Evolutionary conservation across 441 rosid genomes (phyloP), one percentile per base, ranked within the genome.

Genomic region (Corymbia citriodora): DNA sequence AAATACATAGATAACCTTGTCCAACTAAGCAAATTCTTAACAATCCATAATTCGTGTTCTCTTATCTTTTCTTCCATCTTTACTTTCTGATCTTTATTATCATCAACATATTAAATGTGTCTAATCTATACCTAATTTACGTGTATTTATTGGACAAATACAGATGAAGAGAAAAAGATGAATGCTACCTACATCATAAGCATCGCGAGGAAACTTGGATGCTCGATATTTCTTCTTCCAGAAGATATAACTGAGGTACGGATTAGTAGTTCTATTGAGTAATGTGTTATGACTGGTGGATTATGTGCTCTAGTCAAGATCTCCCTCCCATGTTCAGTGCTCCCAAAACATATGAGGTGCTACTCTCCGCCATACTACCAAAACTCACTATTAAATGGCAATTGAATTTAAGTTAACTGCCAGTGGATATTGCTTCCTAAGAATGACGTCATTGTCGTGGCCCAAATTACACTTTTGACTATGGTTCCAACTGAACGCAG

Each of bases 151-250:
- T 45, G 74, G 88, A 61, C 36, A 59, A 55, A 55, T 90, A 70
- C 88, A 95, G 96, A 94, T 72, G 96, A 95, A 90, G 95, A 95
- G 96, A 95, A 95, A 92, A 95, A 93, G 95, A 96, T 95, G 98
- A 96, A 96, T 88, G 98, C 97, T n/a, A 92, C 96, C 88, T 95
- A 96, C 90, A 94, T 96, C 70, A 96, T 96, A 90, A 96, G 98
- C 90, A 95, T 95, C 15, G 97, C 97, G 3, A 95, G 97, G 92
- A 95, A 96, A 91, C 94, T 96, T 29, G 97, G 96, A 87, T 96
- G 98, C 94, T 92, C 97, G 53, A 96, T 96, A 91, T 96, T 96
- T 92, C 92, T 95, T 92, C 96, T 96, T 91, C 98, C 96, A 21
- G 98, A 96, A 92, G 97, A 95, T 93, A 92, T 96, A 88, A 95